Evolutionary conservation across 306 rosid genomes (phyloP), one percentile per base, ranked within the genome.

Genomic region (Carpinus viminea): DNA sequence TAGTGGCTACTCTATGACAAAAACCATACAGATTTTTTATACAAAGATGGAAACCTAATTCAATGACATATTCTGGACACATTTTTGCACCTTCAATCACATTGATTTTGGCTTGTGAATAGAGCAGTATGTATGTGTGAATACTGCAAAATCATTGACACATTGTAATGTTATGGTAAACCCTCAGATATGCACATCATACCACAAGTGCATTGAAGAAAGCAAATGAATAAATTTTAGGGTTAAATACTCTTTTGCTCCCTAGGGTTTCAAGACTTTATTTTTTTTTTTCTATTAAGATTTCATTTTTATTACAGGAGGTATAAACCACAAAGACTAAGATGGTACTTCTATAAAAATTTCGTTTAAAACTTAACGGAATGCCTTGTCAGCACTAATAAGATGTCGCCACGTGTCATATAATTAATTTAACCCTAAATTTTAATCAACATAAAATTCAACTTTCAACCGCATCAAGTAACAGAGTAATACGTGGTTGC

Each of bases 81-180:
- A 81, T 82, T 74, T 74, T 8, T 47, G 70, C 52, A 77, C 75
- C 70, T 34, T 54, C 68, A 21, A n/a, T 79, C 24, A 54, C 45
- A 15, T 38, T 52, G 71, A 85, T 46, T 73, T 66, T 47, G 34
- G 41, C 18, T 45, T 8, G 66, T 16, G 54, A 78, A 48, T 80
- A 13, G 6, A 70, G 53, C 70, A 20, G 60, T 76, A 81, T 21
- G 8, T 69, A n/a, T n/a, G n/a, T n/a, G n/a, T n/a, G n/a, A n/a
- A n/a, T n/a, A n/a, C n/a, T n/a, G n/a, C n/a, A n/a, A n/a, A n/a
- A 74, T 61, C 75, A 76, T 48, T 54, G 57, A 68, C 38, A 82
- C 52, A 48, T 1, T 36, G 73, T 53, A 56, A 16, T 56, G 31
- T 20, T 41, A 34, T 7, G 24, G 24, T 1, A 24, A 64, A 36